Evolutionary conservation across 371 early-diverging fungal genomes (phyloP), one percentile per base, ranked within the genome.

Genomic region (Lichtheimia corymbifera): DNA sequence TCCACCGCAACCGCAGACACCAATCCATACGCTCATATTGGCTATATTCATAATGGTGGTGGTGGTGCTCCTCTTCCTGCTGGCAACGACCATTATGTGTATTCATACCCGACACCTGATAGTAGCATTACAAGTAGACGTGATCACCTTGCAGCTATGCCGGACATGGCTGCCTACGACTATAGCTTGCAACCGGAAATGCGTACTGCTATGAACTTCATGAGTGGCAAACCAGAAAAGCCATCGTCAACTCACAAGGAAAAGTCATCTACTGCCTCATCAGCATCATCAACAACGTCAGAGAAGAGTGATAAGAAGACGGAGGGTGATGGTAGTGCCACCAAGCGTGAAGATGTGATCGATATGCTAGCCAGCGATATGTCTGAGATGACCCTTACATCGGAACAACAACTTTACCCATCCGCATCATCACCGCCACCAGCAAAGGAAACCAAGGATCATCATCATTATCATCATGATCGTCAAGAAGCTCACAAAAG

Each of bases 121-220:
- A 35, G 42, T 15, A 47, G 27, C 27, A 42, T 49, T 25, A 47
- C 68, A 5, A 67, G 77, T 13, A 66, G 69, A 30, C 58, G 77
- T 27, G 61, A 64, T n/a, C 77, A 76, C 51, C 66, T 68, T 53
- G 49, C 67, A 25, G n/a, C 65, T 50, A 49, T 64, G 12, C 73
- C 77, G 2, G 62, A 69, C 22, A 63, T 67, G 24, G 53, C 66
- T n/a, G 40, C 71, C 4, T 55, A n/a, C 15, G 12, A 40, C 17
- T 63, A 65, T 22, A 49, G 59, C 5, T 11, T 35, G 11, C 35
- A 35, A 35, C 73, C 71, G 4, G 67, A 76, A 14, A 56, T 76
- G 40, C 61, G 64, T 24, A 68, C 64, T 6, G 44, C 72, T 0
- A 52, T 59, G 3, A 73, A 76, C 28, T 71, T 65, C 17, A 73